Base-by-base conservation (phyloP, 768 basidiomycete genomes). In the Amanita molliuscula region DNA sequence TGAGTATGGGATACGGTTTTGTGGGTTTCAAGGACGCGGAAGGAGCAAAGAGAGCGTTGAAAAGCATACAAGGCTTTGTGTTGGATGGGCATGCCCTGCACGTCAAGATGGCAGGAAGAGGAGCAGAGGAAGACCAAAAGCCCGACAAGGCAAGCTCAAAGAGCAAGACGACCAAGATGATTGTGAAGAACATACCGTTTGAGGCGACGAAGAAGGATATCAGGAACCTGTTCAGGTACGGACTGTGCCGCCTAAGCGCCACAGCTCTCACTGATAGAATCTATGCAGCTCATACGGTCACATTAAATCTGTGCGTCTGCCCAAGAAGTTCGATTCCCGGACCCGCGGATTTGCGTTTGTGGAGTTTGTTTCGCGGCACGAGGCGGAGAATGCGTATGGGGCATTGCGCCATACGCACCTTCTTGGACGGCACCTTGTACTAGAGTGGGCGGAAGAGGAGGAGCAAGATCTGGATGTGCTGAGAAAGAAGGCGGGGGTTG, bases 101-200 rank as follows among this genome's bases (percentile, higher is more conserved):
- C 55, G 85, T 93, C 49, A 84, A 82, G 62, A 94, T 93, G 51
- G 90, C 95, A 2, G 88, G 88, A 16, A 75, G 93, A 5, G 91
- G 90, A 0, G 81, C 79, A 31, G 80, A 78, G 44, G 70, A 63
- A n/a, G 62, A 64, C 5, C 63, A 59, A 34, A 67, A 65, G 54
- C 63, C 58, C 13, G 70, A 60, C 28, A 70, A 63, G 50, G 65
- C 60, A 21, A 67, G 55, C 7, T 64, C 68, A 26, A 82, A 78
- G 68, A 78, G 75, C 44, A 75, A 75, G 52, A 85, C 87, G 54
- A 88, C 92, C 55, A 98, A 97, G 79, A 83, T 98, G 76, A 81
- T 98, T 45, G 91, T 98, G 56, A 98, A 97, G 79, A 99, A 99
- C 59, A 77, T 97, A 48, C 93, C 96, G 35, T 99, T 99, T 70